Evolutionary conservation across 192 early-diverging fungal genomes (phyloP), one percentile per base, ranked within the genome.

Genomic region (Backusella liffmaniae): DNA sequence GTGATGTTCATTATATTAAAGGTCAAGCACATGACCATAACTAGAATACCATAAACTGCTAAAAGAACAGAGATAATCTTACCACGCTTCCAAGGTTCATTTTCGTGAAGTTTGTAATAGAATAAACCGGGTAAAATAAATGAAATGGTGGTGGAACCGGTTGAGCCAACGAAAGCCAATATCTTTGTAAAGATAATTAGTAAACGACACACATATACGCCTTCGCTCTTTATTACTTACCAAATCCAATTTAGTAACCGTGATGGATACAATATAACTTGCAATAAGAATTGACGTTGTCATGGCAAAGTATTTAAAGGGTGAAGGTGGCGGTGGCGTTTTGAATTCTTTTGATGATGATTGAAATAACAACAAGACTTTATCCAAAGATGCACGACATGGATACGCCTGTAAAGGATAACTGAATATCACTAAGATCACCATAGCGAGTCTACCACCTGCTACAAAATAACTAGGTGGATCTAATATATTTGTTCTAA

Each of bases 371-470:
- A 87, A 82, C 6, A 94, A 65, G 5, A 99, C 90, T 84, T 98
- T 98, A 81, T 97, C 94, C 26, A 97, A 83, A 39, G 91, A 96
- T 5, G 91, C 91, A 37, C 98, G 89, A 74, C 92, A 92, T 4
- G 98, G 98, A 75, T 98, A 96, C 74, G 90, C 91, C 82, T 99
- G 98, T 5, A 99, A 84, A 15, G 98, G 96, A 84, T 95, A 98
- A 1, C 92, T 93, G 53, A 98, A 91, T 51, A 98, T 74, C 36
- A 98, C 96, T 10, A 97, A 84, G 23, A 98, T 79, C 1, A 94
- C 96, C 70, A 99, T 93, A 13, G 94, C 94, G 9, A 96, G 82
- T 26, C 97, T 92, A 49, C 96, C 97, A 68, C 92, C 84, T 0
- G 94, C 95, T 21, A 98, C 91, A 46, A 96, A 72, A 30, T 84